Evolutionary conservation across 2,329 filamentous ascomycete species (phyloP).

Genomic region (Apiospora marii): DNA sequence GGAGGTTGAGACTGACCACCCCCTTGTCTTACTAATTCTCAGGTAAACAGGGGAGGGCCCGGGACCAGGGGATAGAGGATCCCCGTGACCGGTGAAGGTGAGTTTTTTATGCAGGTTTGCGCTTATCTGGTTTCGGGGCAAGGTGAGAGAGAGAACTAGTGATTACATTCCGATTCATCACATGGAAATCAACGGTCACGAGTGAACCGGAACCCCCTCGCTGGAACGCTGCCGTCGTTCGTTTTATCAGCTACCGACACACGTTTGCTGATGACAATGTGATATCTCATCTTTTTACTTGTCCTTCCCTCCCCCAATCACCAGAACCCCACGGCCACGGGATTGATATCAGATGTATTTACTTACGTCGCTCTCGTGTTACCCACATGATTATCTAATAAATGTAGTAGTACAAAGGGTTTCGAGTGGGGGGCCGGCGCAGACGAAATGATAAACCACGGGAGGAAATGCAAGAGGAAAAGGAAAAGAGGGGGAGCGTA

Average conservation of each 20-base stretch:
- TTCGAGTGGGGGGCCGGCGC: background rate
- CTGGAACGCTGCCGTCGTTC: background rate
- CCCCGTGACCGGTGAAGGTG: background rate
- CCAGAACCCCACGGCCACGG: background rate
- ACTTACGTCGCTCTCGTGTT: background rate
- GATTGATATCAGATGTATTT: background rate
- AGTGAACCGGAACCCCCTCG: background rate
- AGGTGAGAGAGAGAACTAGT: background rate
- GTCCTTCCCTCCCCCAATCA: too few species aligned
- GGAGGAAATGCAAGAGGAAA: background rate
- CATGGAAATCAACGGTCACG: background rate
- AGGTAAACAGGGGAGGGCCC: background rate
- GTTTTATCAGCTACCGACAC: background rate
- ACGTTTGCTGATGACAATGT: background rate
- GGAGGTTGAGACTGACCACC: background rate
- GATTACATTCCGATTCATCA: background rate
- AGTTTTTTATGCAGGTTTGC: background rate
- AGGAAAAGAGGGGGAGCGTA: background rate
- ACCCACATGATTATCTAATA: background rate
- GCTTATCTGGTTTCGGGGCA: background rate
- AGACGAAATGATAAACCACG: background rate
- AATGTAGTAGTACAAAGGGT: background rate
- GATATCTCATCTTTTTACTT: background rate
- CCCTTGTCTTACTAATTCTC: constrained; percentile 6
- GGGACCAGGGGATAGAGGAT: too few species aligned